phyloP scores from a whole-genome alignment of 371 early-diverging fungal species.

The Lichtheimia hyalospora region DNA sequence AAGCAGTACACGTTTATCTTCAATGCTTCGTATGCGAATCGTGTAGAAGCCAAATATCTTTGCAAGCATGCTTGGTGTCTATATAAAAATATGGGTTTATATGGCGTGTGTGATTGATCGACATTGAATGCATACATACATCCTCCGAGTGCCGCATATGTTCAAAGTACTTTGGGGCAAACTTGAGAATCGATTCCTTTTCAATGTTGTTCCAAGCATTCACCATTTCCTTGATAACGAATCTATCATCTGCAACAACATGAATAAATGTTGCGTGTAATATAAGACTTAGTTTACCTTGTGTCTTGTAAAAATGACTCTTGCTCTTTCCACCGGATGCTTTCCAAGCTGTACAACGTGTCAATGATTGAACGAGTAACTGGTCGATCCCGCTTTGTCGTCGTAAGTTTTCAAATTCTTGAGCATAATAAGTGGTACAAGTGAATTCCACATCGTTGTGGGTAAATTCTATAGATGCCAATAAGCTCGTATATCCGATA shows the following conservation, averaged over 20 bases:
- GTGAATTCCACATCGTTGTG: slow-evolving; percentile 72
- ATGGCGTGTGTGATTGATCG: too few relatives aligned
- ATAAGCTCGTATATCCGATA: too few relatives aligned
- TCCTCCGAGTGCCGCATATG: slow-evolving; percentile 60
- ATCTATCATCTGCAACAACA: slow-evolving; percentile 67
- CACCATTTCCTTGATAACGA: slow-evolving; percentile 87
- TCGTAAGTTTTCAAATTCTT: slow-evolving; percentile 85
- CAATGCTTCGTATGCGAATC: slow-evolving; percentile 70
- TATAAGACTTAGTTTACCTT: slow-evolving; percentile 39
- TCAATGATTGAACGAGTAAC: slow-evolving; percentile 73
- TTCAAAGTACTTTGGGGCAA: slow-evolving; percentile 92
- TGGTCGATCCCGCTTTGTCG: slow-evolving; percentile 78
- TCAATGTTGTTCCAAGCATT: slow-evolving; percentile 76
- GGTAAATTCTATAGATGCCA: slow-evolving; percentile 53
- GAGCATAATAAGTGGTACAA: slow-evolving; percentile 85
- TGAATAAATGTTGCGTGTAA: background rate
- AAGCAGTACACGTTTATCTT: slow-evolving; percentile 59
- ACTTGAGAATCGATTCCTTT: slow-evolving; percentile 82
- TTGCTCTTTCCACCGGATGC: slow-evolving; percentile 84
- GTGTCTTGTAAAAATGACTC: slow-evolving; percentile 62
- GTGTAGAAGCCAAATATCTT: slow-evolving; percentile 93
- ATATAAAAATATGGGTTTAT: background rate
- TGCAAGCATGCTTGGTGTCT: slow-evolving; percentile 79
- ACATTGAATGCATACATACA: too few relatives aligned
- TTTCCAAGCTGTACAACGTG: slow-evolving; percentile 78